Base-by-base conservation (phyloP, 257 asterid species). In the Salvia miltiorrhiza region DNA sequence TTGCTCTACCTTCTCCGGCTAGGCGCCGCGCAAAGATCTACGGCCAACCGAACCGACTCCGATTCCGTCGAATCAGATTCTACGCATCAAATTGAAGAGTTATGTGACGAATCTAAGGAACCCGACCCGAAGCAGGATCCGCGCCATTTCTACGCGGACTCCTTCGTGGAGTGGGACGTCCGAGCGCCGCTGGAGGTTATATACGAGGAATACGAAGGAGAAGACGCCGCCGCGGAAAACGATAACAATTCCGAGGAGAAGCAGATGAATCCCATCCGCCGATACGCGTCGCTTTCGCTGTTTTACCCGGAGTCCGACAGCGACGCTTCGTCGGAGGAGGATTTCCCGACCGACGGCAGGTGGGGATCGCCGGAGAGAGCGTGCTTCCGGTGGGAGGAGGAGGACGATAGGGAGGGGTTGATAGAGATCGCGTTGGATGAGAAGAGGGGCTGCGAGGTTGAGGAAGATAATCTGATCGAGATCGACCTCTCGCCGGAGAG, bases 121-220 rank as follows among this genome's bases (percentile, higher is more conserved):
- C 44, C 43, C n/a, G 66, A 59, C 7, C 45, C 55, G 44, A 56
- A 33, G 9, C 48, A n/a, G 16, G 44, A 28, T 3, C 56, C 53
- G 65, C 43, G 39, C 65, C 35, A 68, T 52, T 35, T 63, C 19
- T 39, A 58, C 33, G 60, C 64, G 44, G 80, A 79, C 1, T 73
- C 82, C 0, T 88, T 92, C 23, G 80, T 89, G 5, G 97, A 88
- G 69, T 89, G 97, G 97, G 78, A 92, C 80, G 90, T 90, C 17
- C 76, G 95, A 35, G 97, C 99, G 61, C 97, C 97, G n/a, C 59
- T 90, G 74, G 99, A 88, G 83, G 91, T 88, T 6, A 93, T 93
- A 68, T 72, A 87, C 80, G 98, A 93, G 67, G 95, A 76, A 16
- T 62, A 71, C 49, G 95, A 87, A 62, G 95, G 84, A 2, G 88